A percentile compares a stretch with the other conserved stretches of the same genome.
phyloP scores from a whole-genome alignment of 441 rosid genomes.

The Syzygium malaccense region DNA sequence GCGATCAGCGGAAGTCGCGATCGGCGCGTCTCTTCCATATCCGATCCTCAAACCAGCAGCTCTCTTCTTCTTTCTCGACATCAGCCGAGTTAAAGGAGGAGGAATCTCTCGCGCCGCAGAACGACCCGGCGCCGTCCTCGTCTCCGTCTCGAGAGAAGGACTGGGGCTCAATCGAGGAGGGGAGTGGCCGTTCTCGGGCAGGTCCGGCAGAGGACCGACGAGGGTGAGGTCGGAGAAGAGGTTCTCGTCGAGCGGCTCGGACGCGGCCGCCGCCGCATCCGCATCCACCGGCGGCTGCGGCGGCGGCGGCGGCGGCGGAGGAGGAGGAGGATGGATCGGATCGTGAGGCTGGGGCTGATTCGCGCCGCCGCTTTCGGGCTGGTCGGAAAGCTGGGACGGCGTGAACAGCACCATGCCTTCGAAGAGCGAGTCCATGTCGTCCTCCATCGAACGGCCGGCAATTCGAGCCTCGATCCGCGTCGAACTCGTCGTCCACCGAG shows the following conservation, averaged over 20 bases:
- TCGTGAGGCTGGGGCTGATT: slow-evolving; percentile 8
- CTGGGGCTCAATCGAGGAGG: slow-evolving; percentile 1
- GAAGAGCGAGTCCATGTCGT: slow-evolving; percentile 73
- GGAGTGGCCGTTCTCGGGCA: slow-evolving; percentile 1
- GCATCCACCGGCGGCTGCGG: no score
- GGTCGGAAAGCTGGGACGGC: slow-evolving; percentile 39
- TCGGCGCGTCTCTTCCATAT: slow-evolving; percentile 39
- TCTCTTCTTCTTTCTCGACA: slow-evolving; percentile 75
- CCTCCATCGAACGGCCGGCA: background rate
- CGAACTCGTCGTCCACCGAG: background rate
- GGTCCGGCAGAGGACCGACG: slow-evolving; percentile 24
- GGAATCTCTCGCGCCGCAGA: background rate
- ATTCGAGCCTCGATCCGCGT: background rate
- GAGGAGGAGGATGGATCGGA: slow-evolving; percentile 2
- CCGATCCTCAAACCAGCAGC: slow-evolving; percentile 65
- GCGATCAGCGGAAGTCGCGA: slow-evolving; percentile 1
- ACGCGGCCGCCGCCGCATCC: background rate
- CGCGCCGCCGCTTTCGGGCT: background rate
- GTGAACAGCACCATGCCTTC: slow-evolving; percentile 81
- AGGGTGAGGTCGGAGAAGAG: slow-evolving; percentile 73
- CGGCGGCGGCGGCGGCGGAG: background rate
- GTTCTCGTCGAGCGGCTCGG: slow-evolving; percentile 66
- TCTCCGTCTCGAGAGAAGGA: slow-evolving; percentile 1
- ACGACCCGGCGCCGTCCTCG: background rate
- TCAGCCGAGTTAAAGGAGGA: slow-evolving; percentile 23